Base-by-base conservation (phyloP, 208 protist species). In the Leishmania arabica region DNA sequence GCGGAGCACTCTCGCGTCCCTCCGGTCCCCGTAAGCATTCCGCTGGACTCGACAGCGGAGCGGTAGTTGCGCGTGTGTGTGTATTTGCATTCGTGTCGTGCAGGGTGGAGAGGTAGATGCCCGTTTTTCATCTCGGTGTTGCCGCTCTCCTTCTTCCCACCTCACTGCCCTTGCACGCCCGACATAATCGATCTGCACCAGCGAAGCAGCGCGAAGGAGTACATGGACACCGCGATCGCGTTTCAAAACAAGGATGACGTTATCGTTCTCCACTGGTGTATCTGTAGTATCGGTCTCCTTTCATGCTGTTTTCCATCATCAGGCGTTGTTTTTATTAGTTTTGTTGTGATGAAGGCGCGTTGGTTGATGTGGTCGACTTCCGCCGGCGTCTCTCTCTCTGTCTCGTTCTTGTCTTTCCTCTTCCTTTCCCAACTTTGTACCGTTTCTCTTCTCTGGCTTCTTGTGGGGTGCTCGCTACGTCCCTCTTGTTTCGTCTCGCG, bases 351-450 rank as follows among this genome's bases (percentile, higher is more conserved):
- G 45, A 34, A 7, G 37, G 24, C 34, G 69, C 3, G 45, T 9
- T 2, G 45, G 69, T 53, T 21, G 27, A 54, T 73, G 37, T 34
- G 69, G n/a, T 31, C 7, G 21, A 37, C 27, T 53, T 73, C 21
- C 24, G 6, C 3, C 24, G 69, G 37, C 27, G 45, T 53, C 40
- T 45, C 3, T 60, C 5, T 73, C 62, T 49, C 71, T 45, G 0
- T 60, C 5, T 73, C 62, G 37, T 66, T 11, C 6, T 62, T 42
- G 70, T 54, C 37, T 42, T 75, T 45, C 37, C 11, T 45, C 42
- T 49, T 78, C 13, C 11, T 47, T 75, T 74, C 53, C 47, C 31
- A n/a, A 71, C 71, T 42, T 17, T 76, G 34, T 69, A 53, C 71
- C 69, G 49, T 49, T 11, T 82, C 13, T 54, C 58, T 71, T 62